A percentile compares a stretch with the other conserved stretches of the same genome.
Conservation (phyloP, 1,284 basidiomycete genomes). For the Mycena sp. region DNA sequence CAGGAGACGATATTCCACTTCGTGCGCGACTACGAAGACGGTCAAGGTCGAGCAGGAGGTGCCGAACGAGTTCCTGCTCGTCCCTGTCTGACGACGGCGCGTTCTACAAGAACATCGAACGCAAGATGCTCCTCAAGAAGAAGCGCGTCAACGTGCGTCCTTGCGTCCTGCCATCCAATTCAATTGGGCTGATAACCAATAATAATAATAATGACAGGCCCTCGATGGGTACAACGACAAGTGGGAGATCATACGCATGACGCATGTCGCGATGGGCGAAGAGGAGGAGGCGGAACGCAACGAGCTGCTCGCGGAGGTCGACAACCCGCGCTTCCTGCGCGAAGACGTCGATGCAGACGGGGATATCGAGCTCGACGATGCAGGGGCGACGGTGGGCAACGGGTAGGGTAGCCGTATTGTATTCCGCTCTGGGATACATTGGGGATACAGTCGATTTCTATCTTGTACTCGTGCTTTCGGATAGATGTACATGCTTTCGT, state of each 20-base stretch:
- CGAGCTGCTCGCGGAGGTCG: slow-evolving; percentile 55
- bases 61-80: slow-evolving; percentile 84
- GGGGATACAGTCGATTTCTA: too few species aligned
- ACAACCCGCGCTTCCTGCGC: slow-evolving; percentile 55
- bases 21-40: slow-evolving; percentile 84
- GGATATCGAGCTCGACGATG: slow-evolving; percentile 53
- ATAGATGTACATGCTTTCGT: too few species aligned
- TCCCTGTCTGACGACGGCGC: slow-evolving; percentile 80
- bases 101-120: slow-evolving; percentile 89
- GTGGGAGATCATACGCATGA: slow-evolving; percentile 79
- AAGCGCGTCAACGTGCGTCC: slow-evolving; percentile 77
- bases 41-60: slow-evolving; percentile 86
- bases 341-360: slow-evolving; percentile 50
- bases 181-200: background rate
- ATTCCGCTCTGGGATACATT: too few species aligned
- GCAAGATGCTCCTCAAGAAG: slow-evolving; percentile 88
- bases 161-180: slow-evolving; percentile 5
- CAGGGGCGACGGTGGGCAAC: slow-evolving; percentile 20
- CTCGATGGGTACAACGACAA: slow-evolving; percentile 77
- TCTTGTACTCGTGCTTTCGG: too few species aligned
- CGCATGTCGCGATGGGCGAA: slow-evolving; percentile 60
- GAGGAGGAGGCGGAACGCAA: slow-evolving; percentile 57
- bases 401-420: slow-evolving; percentile 1
- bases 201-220: slow-evolving; percentile 47
- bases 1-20: slow-evolving; percentile 78